These are phyloP conservation scores for Bryum argenteum DNA, from an alignment of 225 moss, liverwort and hornwort genomes.

Conservation along the genomic window DNA sequence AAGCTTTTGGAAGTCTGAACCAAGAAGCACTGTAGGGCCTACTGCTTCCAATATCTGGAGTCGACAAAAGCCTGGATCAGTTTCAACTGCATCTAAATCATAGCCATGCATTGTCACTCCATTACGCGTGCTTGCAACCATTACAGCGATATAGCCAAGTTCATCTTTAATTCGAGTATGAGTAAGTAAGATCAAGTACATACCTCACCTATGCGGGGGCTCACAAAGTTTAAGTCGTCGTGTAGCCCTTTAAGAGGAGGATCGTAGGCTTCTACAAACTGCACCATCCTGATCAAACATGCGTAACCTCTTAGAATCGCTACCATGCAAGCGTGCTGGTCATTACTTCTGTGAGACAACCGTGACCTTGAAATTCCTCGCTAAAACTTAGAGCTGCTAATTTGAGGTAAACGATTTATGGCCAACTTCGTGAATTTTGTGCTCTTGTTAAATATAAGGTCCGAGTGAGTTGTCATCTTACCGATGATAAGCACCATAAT, in stretches of 20 bases:
- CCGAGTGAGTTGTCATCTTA: constrained; percentile 25
- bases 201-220: constrained; percentile 98
- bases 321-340: background rate
- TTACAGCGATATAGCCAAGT: background rate
- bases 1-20: constrained; percentile 90
- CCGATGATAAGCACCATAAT: constrained; percentile 95
- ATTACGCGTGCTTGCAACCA: background rate
- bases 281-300: constrained; percentile 76
- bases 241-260: constrained; percentile 91
- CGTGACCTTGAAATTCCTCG: background rate
- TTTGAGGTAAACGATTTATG: background rate
- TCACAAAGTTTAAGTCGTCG: constrained; percentile 96
- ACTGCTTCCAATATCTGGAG: constrained; percentile 89
- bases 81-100: background rate
- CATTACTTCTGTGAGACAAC: background rate
- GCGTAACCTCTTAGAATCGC: constrained; percentile 2
- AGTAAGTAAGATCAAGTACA: constrained; percentile 37
- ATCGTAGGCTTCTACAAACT: constrained; percentile 97
- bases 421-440: background rate
- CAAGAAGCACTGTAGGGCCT: constrained; percentile 91
- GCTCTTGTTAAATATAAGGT: background rate
- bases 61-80: constrained; percentile 17
- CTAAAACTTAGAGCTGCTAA: background rate
- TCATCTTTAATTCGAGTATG: constrained; percentile 5
- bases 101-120: background rate